Base-by-base conservation (phyloP, 164 flowering plant species). In the Stephania cephalantha region DNA sequence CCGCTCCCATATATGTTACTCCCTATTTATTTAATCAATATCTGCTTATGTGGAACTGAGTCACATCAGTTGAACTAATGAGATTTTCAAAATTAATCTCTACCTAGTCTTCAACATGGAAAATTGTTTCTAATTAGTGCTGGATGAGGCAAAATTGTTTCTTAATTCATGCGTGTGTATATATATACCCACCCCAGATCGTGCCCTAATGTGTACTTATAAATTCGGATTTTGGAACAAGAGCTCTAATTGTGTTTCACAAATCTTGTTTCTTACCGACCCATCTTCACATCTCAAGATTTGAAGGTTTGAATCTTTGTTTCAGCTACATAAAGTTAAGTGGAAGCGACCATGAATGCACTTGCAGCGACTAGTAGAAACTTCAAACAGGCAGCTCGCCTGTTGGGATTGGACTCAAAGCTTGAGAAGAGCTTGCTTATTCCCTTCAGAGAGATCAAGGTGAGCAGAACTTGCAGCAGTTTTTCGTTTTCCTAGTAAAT, bases 401-500 rank as follows among this genome's bases (percentile, higher is more conserved):
- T 94, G 64, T 63, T 94, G 75, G 94, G 97, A 10, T 79, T 94
- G 83, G 98, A 94, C 78, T 88, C 98, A 1, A 94, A 92, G 89
- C 97, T 94, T 44, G 97, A 94, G 78, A 91, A 85, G 80, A 92
- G 98, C 78, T 80, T 92, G 48, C 95, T 94, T 74, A 94, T 94
- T 76, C 98, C 97, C 25, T 94, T 94, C 76, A 91, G 98, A 55
- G 98, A 94, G 87, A 94, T 94, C 84, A 94, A 94, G 97, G 97
- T 90, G 64, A 76, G 45, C 69, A 46, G 11, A 61, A 50, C 12
- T 9, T 18, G 15, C 25, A 25, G 44, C 3, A 35, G 42, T 35
- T 35, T 35, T 52, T 70, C 64, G 29, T 46, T 67, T 73, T 5
- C 22, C 9, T 18, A 2, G 1, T 12, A 8, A 5, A 53, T 1